Evolutionary conservation across 169 alveolate genomes (phyloP).

Genomic region (Eimeria maxima): DNA sequence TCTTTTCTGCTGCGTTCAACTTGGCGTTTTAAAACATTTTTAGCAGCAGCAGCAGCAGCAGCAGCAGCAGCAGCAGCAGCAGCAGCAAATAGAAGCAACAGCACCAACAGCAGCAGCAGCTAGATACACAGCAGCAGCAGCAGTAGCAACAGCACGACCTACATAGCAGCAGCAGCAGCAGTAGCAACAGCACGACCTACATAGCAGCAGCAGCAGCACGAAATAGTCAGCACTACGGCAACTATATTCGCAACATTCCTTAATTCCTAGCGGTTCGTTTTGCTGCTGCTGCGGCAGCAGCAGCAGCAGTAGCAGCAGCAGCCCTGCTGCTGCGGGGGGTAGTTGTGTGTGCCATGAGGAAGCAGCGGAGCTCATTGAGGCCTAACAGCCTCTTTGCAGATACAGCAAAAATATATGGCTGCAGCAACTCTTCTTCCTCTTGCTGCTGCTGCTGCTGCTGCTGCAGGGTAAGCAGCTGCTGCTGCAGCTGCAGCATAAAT

Average conservation of each 20-base stretch:
- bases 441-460: conserved; percentile 31
- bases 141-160: neutral
- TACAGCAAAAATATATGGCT: conserved; percentile 15
- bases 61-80: neutral
- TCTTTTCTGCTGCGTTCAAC: neutral
- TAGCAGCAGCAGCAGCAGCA: neutral
- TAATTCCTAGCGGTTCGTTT: too few relatives aligned
- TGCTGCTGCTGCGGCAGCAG: too few relatives aligned
- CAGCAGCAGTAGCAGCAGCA: neutral
- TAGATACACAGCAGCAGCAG: conserved; percentile 32
- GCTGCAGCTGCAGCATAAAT: conserved; percentile 63
- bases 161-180: too few relatives aligned
- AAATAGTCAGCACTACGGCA: too few relatives aligned
- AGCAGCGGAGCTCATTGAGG: conserved; percentile 45
- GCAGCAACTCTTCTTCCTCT: neutral
- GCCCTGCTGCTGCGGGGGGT: neutral
- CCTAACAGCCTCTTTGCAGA: conserved; percentile 25
- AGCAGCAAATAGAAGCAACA: neutral
- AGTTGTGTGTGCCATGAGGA: neutral
- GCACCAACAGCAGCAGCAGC: neutral
- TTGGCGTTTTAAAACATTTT: neutral
- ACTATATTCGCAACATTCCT: too few relatives aligned
- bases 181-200: too few relatives aligned
- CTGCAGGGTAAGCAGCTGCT: conserved; percentile 5
- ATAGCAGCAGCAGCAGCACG: too few relatives aligned